Conservation (phyloP, 106 monocot genomes). For the Cymbidium sinense region DNA sequence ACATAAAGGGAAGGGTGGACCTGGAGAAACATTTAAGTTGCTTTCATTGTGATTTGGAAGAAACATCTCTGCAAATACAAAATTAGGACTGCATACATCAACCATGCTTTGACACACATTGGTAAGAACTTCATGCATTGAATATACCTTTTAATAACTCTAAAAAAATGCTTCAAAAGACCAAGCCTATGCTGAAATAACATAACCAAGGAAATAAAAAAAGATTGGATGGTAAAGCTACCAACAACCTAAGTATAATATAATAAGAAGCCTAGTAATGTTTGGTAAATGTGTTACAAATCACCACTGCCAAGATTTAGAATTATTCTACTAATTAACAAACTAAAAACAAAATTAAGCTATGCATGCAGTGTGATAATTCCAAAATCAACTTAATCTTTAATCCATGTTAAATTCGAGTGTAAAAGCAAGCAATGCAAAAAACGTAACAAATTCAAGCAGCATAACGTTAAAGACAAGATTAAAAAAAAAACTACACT, state of each 20-base stretch:
- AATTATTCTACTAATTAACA: not conserved
- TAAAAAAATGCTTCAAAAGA: not conserved
- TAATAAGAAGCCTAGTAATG: not conserved
- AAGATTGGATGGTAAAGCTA: too few relatives aligned
- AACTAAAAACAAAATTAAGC: not conserved
- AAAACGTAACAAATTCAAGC: not conserved
- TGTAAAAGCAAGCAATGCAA: not conserved
- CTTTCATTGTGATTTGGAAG: not conserved
- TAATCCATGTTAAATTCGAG: not conserved
- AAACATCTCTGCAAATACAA: not conserved
- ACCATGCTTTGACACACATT: not conserved
- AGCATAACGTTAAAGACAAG: not conserved
- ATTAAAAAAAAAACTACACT: not conserved
- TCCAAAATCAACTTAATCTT: not conserved
- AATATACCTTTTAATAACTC: not conserved
- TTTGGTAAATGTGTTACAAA: not conserved
- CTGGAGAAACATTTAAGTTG: not conserved
- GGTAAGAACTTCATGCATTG: not conserved
- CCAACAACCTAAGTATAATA: too few relatives aligned
- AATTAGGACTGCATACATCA: not conserved
- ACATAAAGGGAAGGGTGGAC: not conserved
- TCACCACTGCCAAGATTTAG: not conserved
- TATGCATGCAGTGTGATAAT: not conserved
- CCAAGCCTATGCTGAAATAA: not conserved
- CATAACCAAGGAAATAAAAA: too few relatives aligned